Evolutionary conservation across 805 yeast genomes (phyloP), one percentile per base, ranked within the genome.

Genomic region (Candida germanica): DNA sequence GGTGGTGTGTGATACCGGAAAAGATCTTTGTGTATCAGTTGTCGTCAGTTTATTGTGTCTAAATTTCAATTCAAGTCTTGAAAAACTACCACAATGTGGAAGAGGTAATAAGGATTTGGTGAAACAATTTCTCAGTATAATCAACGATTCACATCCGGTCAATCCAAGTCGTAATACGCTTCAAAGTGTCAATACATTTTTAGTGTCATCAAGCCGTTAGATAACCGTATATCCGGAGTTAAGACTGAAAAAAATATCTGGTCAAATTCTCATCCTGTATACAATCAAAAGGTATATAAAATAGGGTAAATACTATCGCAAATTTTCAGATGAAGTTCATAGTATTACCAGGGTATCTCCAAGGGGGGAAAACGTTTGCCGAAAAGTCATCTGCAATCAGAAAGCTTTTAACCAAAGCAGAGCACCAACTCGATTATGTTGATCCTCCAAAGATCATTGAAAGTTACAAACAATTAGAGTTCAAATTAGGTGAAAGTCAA

Each of bases 121-220:
- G 11, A 71, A 78, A 38, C 69, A 69, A 39, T 80, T 83, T 36
- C 58, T 87, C 20, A 72, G 78, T 2, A 54, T 54, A 30, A 48
- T 87, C 3, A 64, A 73, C 12, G 58, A 69, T 3, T 54, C 61
- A 6, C 53, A 73, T n/a, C 74, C 70, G 26, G 75, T 75, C 4
- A 83, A 86, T 41, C 95, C 95, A 0, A 79, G 88, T 37, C 64
- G 96, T 33, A 79, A 86, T 8, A 83, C 94, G 0, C 61, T 86
- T 26, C 88, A 82, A 47, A 73, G 89, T 19, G 77, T 84, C 2
- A 83, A 86, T 43, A 57, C n/a, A n/a, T n/a, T n/a, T n/a, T n/a
- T n/a, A 25, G 27, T 10, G 23, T 20, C 23, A 20, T 20, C 23
- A 7, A 10, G 10, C 23, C 9, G 23, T 20, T n/a, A 21, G 8